Conservation (phyloP, 164 flowering plant species). For the Kalanchoe fedtschenkoi region DNA sequence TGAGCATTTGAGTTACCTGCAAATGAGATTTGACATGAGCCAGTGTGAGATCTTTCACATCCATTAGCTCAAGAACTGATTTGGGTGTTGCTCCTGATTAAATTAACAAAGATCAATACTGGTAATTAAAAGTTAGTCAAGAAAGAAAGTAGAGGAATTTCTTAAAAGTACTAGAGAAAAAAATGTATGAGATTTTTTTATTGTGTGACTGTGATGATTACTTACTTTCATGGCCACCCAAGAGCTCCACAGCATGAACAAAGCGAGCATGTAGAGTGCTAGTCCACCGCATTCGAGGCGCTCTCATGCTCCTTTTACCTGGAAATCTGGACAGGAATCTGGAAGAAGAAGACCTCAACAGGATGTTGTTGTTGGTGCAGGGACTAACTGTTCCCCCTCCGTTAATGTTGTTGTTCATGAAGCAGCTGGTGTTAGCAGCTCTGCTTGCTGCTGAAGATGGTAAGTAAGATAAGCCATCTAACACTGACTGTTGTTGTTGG, state of each 20-base stretch:
- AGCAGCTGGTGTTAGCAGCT: slow-evolving; percentile 3
- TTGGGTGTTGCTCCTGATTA: slow-evolving; percentile 88
- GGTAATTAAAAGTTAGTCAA: neutral
- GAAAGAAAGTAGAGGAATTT: neutral
- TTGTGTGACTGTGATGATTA: slow-evolving; percentile 5
- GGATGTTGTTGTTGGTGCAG: slow-evolving; percentile 13
- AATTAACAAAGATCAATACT: neutral
- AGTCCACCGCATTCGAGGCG: slow-evolving; percentile 98
- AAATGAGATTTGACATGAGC: slow-evolving; percentile 98
- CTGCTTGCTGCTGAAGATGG: neutral
- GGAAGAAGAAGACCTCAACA: slow-evolving; percentile 46
- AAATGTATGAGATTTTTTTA: neutral
- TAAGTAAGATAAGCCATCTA: neutral
- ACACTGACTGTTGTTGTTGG: slow-evolving; percentile 2
- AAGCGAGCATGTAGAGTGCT: slow-evolving; percentile 89
- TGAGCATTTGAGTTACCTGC: slow-evolving; percentile 46
- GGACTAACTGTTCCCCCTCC: slow-evolving; percentile 1
- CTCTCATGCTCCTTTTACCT: slow-evolving; percentile 73
- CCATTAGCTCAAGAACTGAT: slow-evolving; percentile 99
- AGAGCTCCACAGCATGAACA: slow-evolving; percentile 91
- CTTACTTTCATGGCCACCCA: slow-evolving; percentile 99
- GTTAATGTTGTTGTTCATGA: slow-evolving; percentile 5
- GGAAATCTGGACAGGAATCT: slow-evolving; percentile 66
- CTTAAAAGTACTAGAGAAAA: neutral
- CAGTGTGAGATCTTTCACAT: slow-evolving; percentile 96